A percentile compares a stretch with the other conserved stretches of the same genome.
phyloP scores from a whole-genome alignment of 2,329 filamentous ascomycete genomes.

The Botryotinia convoluta region DNA sequence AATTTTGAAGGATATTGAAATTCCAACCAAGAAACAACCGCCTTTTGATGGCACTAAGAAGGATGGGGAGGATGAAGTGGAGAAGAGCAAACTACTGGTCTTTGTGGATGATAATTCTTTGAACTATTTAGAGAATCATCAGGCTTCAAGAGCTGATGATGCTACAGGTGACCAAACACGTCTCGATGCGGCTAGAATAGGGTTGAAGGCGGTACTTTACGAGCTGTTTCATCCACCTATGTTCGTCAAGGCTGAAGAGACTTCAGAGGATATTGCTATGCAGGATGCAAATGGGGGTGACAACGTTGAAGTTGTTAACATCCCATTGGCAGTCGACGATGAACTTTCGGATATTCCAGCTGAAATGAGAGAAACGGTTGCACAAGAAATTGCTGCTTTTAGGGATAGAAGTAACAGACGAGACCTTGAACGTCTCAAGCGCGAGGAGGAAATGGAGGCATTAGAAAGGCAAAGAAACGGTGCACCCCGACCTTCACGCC shows the following conservation, averaged over 20 bases:
- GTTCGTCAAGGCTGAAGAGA: conserved; percentile 50
- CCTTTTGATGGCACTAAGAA: conserved; percentile 45
- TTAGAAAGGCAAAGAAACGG: conserved; percentile 74
- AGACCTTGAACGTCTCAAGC: conserved; percentile 80
- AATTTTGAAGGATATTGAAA: conserved; percentile 75
- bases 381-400: conserved; percentile 91
- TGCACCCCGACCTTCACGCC: conserved; percentile 60
- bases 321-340: conserved; percentile 83
- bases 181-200: conserved; percentile 65
- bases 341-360: conserved; percentile 93
- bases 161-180: conserved; percentile 61
- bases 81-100: conserved; percentile 69
- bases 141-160: conserved; percentile 63
- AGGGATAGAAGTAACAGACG: conserved; percentile 84
- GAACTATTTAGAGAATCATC: conserved; percentile 82
- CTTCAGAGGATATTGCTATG: conserved; percentile 69
- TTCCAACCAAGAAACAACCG: conserved; percentile 75
- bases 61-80: conserved; percentile 44
- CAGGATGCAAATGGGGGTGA: conserved; percentile 59
- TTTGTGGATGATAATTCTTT: conserved; percentile 79
- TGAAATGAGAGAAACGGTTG: conserved; percentile 93
- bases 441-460: conserved; percentile 91
- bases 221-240: conserved; percentile 68
- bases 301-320: conserved; percentile 82
- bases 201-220: conserved; percentile 65